phyloP scores from a whole-genome alignment of 164 flowering plant species.

The Kingdonia uniflora region DNA sequence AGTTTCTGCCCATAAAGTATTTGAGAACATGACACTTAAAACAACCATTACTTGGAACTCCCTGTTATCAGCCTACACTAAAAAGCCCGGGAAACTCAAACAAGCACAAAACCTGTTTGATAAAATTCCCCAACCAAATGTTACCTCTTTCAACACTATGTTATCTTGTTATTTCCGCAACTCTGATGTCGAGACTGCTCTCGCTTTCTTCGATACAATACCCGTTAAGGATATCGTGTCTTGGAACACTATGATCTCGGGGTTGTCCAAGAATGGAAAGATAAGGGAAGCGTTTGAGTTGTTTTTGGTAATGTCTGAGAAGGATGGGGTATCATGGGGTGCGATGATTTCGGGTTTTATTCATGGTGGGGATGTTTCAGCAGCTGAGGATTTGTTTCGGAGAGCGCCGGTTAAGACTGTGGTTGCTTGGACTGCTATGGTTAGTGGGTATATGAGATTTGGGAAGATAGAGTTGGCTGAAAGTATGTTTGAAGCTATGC shows the following conservation, averaged over 20 bases:
- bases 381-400: constrained; percentile 15
- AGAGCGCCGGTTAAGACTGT: constrained; percentile 17
- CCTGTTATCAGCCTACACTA: constrained; percentile 16
- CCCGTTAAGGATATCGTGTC: constrained; percentile 18
- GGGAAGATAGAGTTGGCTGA: constrained; percentile 11
- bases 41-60: constrained; percentile 19
- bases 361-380: constrained; percentile 13
- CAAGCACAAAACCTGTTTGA: constrained; percentile 17
- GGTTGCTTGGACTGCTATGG: constrained; percentile 23
- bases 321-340: constrained; percentile 20
- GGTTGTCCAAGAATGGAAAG: constrained; percentile 12
- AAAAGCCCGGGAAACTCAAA: constrained; percentile 15
- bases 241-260: constrained; percentile 28
- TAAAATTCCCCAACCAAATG: constrained; percentile 19
- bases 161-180: constrained; percentile 18
- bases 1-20: constrained; percentile 10
- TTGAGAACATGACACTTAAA: constrained; percentile 14
- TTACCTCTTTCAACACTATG: constrained; percentile 19
- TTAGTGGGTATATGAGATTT: constrained; percentile 21
- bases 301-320: constrained; percentile 14
- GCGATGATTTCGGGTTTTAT: constrained; percentile 22
- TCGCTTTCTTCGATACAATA: constrained; percentile 13
- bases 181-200: constrained; percentile 11
- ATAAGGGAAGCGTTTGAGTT: constrained; percentile 14
- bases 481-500: constrained; percentile 16